phyloP scores from a whole-genome alignment of 2,329 filamentous ascomycete species.

The Exophiala sp. region DNA sequence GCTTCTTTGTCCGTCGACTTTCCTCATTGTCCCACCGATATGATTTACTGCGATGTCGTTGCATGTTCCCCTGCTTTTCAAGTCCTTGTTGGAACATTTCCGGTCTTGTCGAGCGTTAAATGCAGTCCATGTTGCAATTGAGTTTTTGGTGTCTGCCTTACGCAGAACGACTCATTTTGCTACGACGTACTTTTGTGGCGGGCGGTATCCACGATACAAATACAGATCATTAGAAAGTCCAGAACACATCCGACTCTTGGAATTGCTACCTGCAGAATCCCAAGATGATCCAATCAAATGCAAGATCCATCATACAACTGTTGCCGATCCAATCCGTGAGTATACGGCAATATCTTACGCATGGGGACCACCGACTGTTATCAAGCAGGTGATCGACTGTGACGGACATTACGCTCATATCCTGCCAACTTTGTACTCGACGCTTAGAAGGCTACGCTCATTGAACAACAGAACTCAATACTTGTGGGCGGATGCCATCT shows the following conservation, averaged over 20 bases:
- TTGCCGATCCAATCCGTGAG: too few relatives aligned
- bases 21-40: too few relatives aligned
- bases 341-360: slow-evolving; percentile 15
- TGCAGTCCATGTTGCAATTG: too few relatives aligned
- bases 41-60: too few relatives aligned
- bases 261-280: slow-evolving; percentile 5
- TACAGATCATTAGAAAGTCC: slow-evolving; percentile 1
- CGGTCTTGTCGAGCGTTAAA: too few relatives aligned
- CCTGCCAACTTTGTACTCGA: slow-evolving; percentile 9
- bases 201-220: neutral
- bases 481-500: slow-evolving; percentile 18
- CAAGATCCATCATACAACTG: neutral
- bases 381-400: neutral
- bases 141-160: too few relatives aligned
- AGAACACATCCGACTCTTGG: slow-evolving; percentile 9
- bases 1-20: too few relatives aligned
- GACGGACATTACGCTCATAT: slow-evolving; percentile 1
- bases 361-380: slow-evolving; percentile 2
- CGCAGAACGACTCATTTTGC: too few relatives aligned
- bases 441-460: neutral
- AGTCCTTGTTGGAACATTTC: too few relatives aligned
- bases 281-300: too few relatives aligned
- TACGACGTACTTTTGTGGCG: too few relatives aligned
- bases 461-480: neutral
- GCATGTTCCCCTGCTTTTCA: too few relatives aligned